Evolutionary conservation across 768 basidiomycete species (phyloP), one percentile per base, ranked within the genome.

Genomic region (Neoboletus brunneissimus): DNA sequence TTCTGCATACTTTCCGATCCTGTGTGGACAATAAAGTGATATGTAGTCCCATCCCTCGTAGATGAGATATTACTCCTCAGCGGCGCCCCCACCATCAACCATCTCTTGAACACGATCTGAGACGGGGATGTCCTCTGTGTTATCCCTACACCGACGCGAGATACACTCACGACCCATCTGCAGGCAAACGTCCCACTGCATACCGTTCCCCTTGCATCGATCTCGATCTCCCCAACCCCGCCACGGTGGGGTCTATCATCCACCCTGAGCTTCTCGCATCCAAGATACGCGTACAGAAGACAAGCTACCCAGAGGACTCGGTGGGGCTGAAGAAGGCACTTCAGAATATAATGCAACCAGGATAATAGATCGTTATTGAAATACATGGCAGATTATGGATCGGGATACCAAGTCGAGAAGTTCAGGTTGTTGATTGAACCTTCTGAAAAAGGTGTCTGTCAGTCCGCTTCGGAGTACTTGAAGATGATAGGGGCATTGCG

Each of bases 31-130:
- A 66, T 23, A 80, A 79, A 53, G 75, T 90, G 34, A 81, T 86
- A 46, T 88, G 85, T 0, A 89, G 90, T n/a, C 0, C 90, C 89
- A 2, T 90, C 88, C 2, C 80, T 92, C 46, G 89, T 91, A 15
- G 89, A 92, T 65, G 81, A 87, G 61, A 67, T 92, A 51, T 73
- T 92, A 25, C 76, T 75, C 6, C 69, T 76, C 11, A 83, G 81
- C 57, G 73, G 75, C 7, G 78, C 79, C 0, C 35, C 73, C 5
- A 73, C 65, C 43, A 81, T 91, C 48, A 48, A 76, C 0, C 77
- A 84, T 34, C 78, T 92, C 20, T 85, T 90, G 11, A 70, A 76
- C 12, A 64, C 72, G 10, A 77, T 75, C 62, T 88, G 88, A 87
- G 60, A 58, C 20, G 75, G 77, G 13, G 76, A 89, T 56, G 84